These are phyloP conservation scores for Nothopassalora personata DNA, from an alignment of 2,329 filamentous ascomycete species.

Conservation along the genomic window DNA sequence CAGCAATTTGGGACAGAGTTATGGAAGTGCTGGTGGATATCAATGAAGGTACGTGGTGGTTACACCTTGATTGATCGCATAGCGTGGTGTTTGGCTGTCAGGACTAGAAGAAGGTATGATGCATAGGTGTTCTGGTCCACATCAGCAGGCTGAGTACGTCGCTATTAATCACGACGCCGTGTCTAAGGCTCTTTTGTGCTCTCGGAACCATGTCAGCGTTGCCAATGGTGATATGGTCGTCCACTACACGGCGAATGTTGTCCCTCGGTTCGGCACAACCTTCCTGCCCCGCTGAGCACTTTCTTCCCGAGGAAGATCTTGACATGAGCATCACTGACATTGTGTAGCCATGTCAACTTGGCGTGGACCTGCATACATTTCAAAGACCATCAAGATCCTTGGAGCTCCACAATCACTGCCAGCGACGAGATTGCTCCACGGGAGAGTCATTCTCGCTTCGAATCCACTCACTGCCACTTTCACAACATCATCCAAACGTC, in stretches of 20 bases:
- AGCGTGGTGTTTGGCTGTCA: neutral
- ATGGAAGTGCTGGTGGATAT: constrained; percentile 27
- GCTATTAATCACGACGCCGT: too few relatives aligned
- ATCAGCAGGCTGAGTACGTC: too few relatives aligned
- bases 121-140: neutral
- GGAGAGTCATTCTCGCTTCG: too few relatives aligned
- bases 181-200: too few relatives aligned
- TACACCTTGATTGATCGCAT: neutral
- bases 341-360: neutral
- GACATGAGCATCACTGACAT: neutral
- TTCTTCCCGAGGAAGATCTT: neutral
- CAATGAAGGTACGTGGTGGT: constrained; percentile 4
- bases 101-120: neutral
- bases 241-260: neutral
- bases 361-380: neutral
- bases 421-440: too few relatives aligned
- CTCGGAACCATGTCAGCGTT: too few relatives aligned
- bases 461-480: too few relatives aligned
- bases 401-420: too few relatives aligned
- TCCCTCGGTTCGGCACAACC: neutral
- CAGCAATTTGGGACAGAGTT: constrained; percentile 41
- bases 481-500: too few relatives aligned
- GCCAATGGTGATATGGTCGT: too few relatives aligned
- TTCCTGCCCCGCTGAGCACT: neutral
- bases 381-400: too few relatives aligned